Conservation (phyloP, 371 early-diverging fungal species). For the Actinomortierella ambigua region DNA sequence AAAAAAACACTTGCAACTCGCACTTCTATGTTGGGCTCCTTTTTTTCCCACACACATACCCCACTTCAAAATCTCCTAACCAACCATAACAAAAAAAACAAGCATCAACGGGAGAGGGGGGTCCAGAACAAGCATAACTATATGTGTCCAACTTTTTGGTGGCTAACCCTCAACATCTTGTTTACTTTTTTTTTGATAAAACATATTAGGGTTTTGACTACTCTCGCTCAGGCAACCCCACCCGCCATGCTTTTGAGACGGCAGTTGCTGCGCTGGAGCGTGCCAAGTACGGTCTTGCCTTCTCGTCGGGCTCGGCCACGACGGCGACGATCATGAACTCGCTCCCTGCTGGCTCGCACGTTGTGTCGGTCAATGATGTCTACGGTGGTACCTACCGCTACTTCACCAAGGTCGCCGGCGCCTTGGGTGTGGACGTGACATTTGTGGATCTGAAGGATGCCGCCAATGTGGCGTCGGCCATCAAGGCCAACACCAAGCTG, state of each 20-base stretch:
- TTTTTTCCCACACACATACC: too few species aligned
- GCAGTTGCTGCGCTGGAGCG: slow-evolving; percentile 93
- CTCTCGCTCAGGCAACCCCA: slow-evolving; percentile 96
- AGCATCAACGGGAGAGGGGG: too few species aligned
- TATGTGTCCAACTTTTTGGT: too few species aligned
- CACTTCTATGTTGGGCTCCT: too few species aligned
- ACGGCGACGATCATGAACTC: slow-evolving; percentile 88
- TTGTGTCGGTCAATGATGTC: slow-evolving; percentile 94
- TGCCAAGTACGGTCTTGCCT: slow-evolving; percentile 92
- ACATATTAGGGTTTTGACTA: slow-evolving; percentile 86
- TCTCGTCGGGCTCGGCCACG: slow-evolving; percentile 92
- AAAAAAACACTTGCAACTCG: too few species aligned
- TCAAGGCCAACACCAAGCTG: slow-evolving; percentile 81
- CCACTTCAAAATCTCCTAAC: too few species aligned
- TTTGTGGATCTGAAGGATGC: slow-evolving; percentile 91
- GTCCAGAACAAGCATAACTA: too few species aligned
- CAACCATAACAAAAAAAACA: too few species aligned
- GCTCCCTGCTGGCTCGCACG: slow-evolving; percentile 78
- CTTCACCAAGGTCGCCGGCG: slow-evolving; percentile 91
- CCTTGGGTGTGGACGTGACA: slow-evolving; percentile 72
- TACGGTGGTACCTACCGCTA: slow-evolving; percentile 98
- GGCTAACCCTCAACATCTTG: slow-evolving; percentile 7
- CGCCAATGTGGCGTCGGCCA: slow-evolving; percentile 63
- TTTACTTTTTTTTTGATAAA: not conserved
- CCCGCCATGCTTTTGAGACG: slow-evolving; percentile 86